Base-by-base conservation (phyloP, 2,329 filamentous ascomycete genomes). In the Fusarium sp. region DNA sequence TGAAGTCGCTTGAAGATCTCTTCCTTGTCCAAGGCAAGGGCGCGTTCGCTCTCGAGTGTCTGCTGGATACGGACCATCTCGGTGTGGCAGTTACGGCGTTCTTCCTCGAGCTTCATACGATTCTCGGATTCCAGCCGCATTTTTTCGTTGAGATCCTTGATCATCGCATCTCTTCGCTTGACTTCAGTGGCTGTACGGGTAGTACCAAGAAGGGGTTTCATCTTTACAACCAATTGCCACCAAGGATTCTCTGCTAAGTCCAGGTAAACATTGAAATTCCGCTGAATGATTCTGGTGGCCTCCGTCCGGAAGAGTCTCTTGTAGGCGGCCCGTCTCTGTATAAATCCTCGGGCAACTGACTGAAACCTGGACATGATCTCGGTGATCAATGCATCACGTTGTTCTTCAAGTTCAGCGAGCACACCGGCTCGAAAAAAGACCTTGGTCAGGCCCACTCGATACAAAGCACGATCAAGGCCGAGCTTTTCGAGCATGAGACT, bases 1-100 rank as follows among this genome's bases (percentile, higher is more conserved):
- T 98, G 96, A 22, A 99, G 85, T n/a, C 97, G 90, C 77, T 95
- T 97, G 85, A 98, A 99, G 63, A 99, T 99, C 75, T 99, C 96
- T 77, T 99, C 97, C 78, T 99, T 99, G 80, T 99, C 96, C 7
- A 99, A 84, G 1, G 96, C 96, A 42, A 99, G 85, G n/a, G 95
- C 93, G 50, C 96, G 90, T 80, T 99, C 97, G 71, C 95, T 97
- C 79, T 99, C 97, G 3, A 99, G 86, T 0, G 93, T 97, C 74
- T 98, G 94, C 77, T 98, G 95, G 46, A 98, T 93, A 33, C 92
- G 90, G 71, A 95, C 88, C 75, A 98, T 91, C 75, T 99, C 96
- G 15, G 91, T 85, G 72, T 98, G 92, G 3, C 93, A 92, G 65
- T 94, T 92, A 42, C 96, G 88, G 33, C 95, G 89, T 72, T 99